Evolutionary conservation across 1,139 yeast species (phyloP).

Genomic region (Lodderomyces pseudojiufengensis): DNA sequence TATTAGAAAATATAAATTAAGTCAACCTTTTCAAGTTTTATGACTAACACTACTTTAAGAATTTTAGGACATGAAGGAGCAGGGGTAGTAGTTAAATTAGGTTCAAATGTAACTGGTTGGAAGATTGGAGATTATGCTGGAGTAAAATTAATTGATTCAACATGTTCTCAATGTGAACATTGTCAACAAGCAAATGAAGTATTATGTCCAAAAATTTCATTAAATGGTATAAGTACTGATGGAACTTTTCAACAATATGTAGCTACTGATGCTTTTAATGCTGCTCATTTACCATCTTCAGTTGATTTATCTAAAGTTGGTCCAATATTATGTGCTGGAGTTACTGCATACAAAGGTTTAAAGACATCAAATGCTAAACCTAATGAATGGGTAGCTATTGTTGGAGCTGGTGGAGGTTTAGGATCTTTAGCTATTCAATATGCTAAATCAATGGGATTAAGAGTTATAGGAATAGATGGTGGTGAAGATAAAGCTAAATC

Average conservation of each 20-base stretch:
- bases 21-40: too few species aligned
- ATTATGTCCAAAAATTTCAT: slow-evolving; percentile 63
- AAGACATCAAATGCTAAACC: slow-evolving; percentile 63
- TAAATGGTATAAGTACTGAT: slow-evolving; percentile 77
- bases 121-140: slow-evolving; percentile 78
- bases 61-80: slow-evolving; percentile 76
- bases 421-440: slow-evolving; percentile 80
- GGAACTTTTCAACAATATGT: slow-evolving; percentile 85
- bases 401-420: slow-evolving; percentile 86
- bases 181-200: slow-evolving; percentile 69
- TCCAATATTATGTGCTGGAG: slow-evolving; percentile 67
- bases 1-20: too few species aligned
- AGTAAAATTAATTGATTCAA: slow-evolving; percentile 68
- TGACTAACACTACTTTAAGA: too few species aligned
- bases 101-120: slow-evolving; percentile 60
- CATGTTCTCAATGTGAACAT: slow-evolving; percentile 71
- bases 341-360: slow-evolving; percentile 80
- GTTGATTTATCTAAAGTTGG: slow-evolving; percentile 33
- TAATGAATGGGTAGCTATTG: slow-evolving; percentile 77
- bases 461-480: slow-evolving; percentile 74
- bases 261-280: slow-evolving; percentile 51
- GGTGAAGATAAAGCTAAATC: slow-evolving; percentile 62
- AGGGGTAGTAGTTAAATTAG: slow-evolving; percentile 74
- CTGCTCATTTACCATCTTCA: slow-evolving; percentile 33
- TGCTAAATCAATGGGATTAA: slow-evolving; percentile 78